Evolutionary conservation across 2,329 filamentous ascomycete species (phyloP), one percentile per base, ranked within the genome.

Genomic region (Fusarium dimerum): DNA sequence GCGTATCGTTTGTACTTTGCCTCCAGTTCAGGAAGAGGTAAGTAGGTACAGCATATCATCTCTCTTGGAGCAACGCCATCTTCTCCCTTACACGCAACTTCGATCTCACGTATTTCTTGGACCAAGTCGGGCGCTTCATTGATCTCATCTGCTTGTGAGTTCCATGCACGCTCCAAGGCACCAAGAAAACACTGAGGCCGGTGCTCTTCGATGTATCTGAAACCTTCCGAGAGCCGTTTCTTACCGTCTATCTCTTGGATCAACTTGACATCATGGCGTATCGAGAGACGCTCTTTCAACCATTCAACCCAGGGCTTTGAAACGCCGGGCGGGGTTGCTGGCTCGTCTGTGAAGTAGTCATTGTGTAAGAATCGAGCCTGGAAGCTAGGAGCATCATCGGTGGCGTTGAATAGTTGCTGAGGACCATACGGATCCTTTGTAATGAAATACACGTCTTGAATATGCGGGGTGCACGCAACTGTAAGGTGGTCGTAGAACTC

Each of bases 11-110:
- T 36, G 15, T 50, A 26, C n/a, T 61, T 63, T 0, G 38, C 47
- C 6, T 63, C 46, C 6, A 63, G 60, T 1, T 63, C 60, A 0
- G 55, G 57, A 0, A 63, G 9, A 9, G 60, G 60, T 1, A 63
- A 10, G 12, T 59, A 63, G 3, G 60, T 63, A 1, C 12, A 30
- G 1, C 42, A 47, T 0, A 62, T 29, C 0, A 48, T 34, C 5
- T 52, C 51, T 3, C 16, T 30, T 2, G 48, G 18, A 1, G 42
- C 20, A 8, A 47, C 50, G 2, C 50, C 49, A 12, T 45, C 43
- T 1, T 40, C 36, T 5, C 51, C 47, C 11, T 52, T 59, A 17
- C 60, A 63, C 2, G 26, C 10, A 1, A 63, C 60, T 9, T 54
- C 41, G 13, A 61, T 45, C 1, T 43, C 16, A 5, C 47, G 48